Evolutionary conservation across 2,329 filamentous ascomycete species (phyloP).

Genomic region (Onygena corvina): DNA sequence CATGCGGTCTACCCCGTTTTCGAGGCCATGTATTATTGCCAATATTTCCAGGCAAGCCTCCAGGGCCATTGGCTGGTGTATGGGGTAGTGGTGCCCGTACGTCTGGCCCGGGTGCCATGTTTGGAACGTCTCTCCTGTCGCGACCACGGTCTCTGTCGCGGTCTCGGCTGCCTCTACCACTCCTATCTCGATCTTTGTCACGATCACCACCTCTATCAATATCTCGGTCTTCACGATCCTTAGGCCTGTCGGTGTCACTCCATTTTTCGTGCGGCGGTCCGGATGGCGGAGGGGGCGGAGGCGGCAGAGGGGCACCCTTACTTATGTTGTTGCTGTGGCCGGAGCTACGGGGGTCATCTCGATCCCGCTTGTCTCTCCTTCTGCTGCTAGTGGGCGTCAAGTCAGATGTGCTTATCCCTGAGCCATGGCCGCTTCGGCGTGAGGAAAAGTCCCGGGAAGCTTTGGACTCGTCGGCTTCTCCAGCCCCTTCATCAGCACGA

Average conservation of each 20-base stretch:
- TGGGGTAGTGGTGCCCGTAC: slow-evolving; percentile 7
- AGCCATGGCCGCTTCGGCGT: slow-evolving; percentile 4
- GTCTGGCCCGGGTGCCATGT: background rate
- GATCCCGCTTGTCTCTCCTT: slow-evolving; percentile 12
- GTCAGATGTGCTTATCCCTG: slow-evolving; percentile 2
- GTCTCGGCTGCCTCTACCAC: slow-evolving; percentile 11
- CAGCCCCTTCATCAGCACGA: slow-evolving; percentile 7
- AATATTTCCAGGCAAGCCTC: slow-evolving; percentile 1
- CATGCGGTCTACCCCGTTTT: slow-evolving; percentile 14
- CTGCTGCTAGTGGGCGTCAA: slow-evolving; percentile 5
- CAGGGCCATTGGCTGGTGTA: slow-evolving; percentile 6
- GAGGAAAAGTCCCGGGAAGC: slow-evolving; percentile 12
- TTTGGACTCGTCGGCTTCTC: slow-evolving; percentile 8
- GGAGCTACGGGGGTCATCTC: slow-evolving; percentile 5
- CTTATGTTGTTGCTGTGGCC: background rate
- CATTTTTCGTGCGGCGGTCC: slow-evolving; percentile 11
- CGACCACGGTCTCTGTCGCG: slow-evolving; percentile 12
- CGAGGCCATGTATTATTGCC: slow-evolving; percentile 14
- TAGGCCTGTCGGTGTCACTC: slow-evolving; percentile 10
- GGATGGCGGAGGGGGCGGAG: slow-evolving; percentile 9
- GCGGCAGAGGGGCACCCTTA: background rate
- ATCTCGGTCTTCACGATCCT: slow-evolving; percentile 10
- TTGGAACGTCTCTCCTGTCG: slow-evolving; percentile 10
- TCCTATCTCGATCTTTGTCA: slow-evolving; percentile 8
- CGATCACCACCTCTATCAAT: slow-evolving; percentile 14